Evolutionary conservation across 2,329 filamentous ascomycete genomes (phyloP).

Genomic region (Claviceps pusilla): DNA sequence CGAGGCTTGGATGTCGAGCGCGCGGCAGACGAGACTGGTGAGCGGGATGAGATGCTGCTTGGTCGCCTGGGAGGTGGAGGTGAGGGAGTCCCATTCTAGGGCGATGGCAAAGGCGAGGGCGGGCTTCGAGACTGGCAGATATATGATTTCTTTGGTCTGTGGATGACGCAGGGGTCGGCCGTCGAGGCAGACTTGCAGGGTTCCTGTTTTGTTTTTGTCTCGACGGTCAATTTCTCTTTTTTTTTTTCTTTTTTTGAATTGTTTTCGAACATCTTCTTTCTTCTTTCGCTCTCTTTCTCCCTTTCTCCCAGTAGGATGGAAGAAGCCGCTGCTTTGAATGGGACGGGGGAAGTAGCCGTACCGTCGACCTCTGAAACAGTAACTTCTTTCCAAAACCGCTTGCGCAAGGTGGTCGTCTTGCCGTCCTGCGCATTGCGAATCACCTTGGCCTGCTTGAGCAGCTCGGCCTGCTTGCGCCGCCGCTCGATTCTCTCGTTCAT

Average conservation of each 20-base stretch:
- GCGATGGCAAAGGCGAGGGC: conserved; percentile 75
- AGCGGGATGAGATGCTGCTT: conserved; percentile 80
- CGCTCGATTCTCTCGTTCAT: conserved; percentile 32
- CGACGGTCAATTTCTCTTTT: not conserved
- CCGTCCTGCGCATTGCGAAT: conserved; percentile 23
- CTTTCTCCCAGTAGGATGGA: not conserved
- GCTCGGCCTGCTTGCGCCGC: conserved; percentile 37
- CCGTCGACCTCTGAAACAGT: conserved; percentile 51
- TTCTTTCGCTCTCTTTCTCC: not conserved
- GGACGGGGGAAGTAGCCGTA: conserved; percentile 19
- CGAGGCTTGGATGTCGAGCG: conserved; percentile 61
- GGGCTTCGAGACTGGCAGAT: conserved; percentile 58
- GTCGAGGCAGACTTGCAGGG: conserved; percentile 59
- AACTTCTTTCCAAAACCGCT: conserved; percentile 83
- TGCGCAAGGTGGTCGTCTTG: conserved; percentile 36
- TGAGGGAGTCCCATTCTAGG: conserved; percentile 81
- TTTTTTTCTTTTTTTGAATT: not conserved
- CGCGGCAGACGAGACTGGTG: conserved; percentile 71
- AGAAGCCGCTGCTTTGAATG: not conserved
- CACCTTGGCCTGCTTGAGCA: conserved; percentile 37
- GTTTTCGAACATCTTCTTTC: not conserved
- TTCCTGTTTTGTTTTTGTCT: conserved; percentile 15
- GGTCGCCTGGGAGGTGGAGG: conserved; percentile 67
- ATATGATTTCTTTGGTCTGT: conserved; percentile 54
- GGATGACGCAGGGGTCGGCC: conserved; percentile 63